These are phyloP conservation scores for Lunularia cruciata DNA, from an alignment of 225 moss, liverwort and hornwort genomes.

Conservation along the genomic window DNA sequence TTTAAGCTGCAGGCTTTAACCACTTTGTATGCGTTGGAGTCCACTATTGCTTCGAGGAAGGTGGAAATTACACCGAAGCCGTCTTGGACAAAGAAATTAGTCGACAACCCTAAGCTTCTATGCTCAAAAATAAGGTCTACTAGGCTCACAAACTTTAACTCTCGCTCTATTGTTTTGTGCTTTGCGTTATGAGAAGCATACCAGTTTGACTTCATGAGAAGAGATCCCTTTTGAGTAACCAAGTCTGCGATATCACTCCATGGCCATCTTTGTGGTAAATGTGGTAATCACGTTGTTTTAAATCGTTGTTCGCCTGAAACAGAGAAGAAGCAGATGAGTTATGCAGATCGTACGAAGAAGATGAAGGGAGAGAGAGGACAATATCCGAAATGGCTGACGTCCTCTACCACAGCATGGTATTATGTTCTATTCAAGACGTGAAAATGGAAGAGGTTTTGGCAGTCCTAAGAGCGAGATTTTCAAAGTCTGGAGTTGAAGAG, in stretches of 20 bases:
- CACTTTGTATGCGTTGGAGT: constrained; percentile 80
- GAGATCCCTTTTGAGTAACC: too few species aligned
- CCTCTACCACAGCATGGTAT: constrained; percentile 90
- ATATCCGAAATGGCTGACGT: constrained; percentile 98
- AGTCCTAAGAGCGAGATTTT: constrained; percentile 67
- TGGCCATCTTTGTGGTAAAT: too few species aligned
- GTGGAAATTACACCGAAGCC: constrained; percentile 63
- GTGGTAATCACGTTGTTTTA: neutral
- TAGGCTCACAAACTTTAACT: neutral
- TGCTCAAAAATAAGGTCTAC: constrained; percentile 93
- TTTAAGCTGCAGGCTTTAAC: constrained; percentile 58
- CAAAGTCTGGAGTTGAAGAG: constrained; percentile 90
- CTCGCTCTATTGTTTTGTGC: too few species aligned
- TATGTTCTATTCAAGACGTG: constrained; percentile 79
- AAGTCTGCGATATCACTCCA: too few species aligned
- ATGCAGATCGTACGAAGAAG: constrained; percentile 79
- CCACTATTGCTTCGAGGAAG: constrained; percentile 73
- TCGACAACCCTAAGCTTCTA: constrained; percentile 67
- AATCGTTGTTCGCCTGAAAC: neutral
- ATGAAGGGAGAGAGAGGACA: constrained; percentile 79
- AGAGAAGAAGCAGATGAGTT: constrained; percentile 98
- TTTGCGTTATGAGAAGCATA: too few species aligned
- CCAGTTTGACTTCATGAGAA: too few species aligned
- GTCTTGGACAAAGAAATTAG: constrained; percentile 92
- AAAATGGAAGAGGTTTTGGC: constrained; percentile 86